Conservation (phyloP, 495 filamentous ascomycete species). For the Lophiotrema nucula region DNA sequence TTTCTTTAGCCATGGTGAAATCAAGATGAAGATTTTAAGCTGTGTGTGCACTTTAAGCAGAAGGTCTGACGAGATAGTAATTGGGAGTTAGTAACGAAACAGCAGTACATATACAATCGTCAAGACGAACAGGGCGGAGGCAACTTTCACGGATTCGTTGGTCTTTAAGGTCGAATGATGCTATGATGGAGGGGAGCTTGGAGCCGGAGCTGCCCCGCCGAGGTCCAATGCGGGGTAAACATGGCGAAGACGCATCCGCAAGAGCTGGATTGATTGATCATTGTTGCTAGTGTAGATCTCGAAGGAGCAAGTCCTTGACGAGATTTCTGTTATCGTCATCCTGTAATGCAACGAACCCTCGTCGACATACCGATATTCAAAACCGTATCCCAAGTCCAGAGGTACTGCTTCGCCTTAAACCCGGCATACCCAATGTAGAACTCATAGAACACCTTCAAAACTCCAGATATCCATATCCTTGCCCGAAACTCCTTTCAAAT, state of each 20-base stretch:
- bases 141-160: no score
- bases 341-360: not conserved
- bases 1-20: conserved; percentile 43
- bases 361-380: not conserved
- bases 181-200: no score
- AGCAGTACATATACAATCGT: no score
- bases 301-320: not conserved
- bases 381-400: not conserved
- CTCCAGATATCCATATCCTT: not conserved
- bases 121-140: no score
- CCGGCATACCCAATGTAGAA: not conserved
- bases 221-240: not conserved
- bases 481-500: no score
- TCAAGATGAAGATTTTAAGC: no score
- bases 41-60: no score
- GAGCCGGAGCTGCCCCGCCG: not conserved
- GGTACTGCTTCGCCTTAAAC: not conserved
- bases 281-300: not conserved
- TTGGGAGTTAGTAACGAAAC: no score
- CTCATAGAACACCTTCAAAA: not conserved
- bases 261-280: no score
- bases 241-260: not conserved
- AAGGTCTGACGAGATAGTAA: no score
- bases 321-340: not conserved
- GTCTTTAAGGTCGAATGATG: no score